Base-by-base conservation (phyloP, 768 basidiomycete genomes). In the Russula sp. region DNA sequence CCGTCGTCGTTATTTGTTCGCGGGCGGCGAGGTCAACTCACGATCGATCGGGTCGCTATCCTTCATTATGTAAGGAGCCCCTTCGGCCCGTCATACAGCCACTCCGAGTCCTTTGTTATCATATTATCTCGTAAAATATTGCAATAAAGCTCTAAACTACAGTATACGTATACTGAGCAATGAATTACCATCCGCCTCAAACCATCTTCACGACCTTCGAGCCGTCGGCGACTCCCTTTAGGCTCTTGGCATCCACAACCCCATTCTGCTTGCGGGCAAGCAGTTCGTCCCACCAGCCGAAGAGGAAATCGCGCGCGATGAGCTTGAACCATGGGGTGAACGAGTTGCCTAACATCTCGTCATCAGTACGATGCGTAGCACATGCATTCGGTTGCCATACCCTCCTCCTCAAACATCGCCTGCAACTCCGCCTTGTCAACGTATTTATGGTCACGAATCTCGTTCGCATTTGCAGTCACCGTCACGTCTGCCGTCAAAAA, bases 281-380 rank as follows among this genome's bases (percentile, higher is more conserved):
- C 48, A 99, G 84, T 64, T 89, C 87, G 70, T 97, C 94, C 97
- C 97, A 99, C 97, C 97, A 99, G 27, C 91, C 92, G 72, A 95
- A 98, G 48, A 99, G 80, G 75, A 96, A 96, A 73, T 98, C 94
- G 4, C 94, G 85, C 2, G 94, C 94, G 71, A 99, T 98, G 34
- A 98, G 85, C 74, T 94, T 92, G 85, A 99, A 99, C 97, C 97
- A 99, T 0, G 97, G 97, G 7, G 97, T 99, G 75, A 99, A 99
- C 2, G 82, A 84, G 73, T 91, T 91, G 61, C 75, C 93, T 96
- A 69, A 6, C 8, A 62, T 13, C 57, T 57, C 39, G 18, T 54
- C 50, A 18, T 44, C 37, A 63, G 58, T 22, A 59, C 20, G 37
- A 40, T 20, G 18, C 37, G 56, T 20, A 51, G 34, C 42, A 44